These are phyloP conservation scores for Globisporangium radiosum DNA, from an alignment of 352 stramenopile species.

Conservation along the genomic window DNA sequence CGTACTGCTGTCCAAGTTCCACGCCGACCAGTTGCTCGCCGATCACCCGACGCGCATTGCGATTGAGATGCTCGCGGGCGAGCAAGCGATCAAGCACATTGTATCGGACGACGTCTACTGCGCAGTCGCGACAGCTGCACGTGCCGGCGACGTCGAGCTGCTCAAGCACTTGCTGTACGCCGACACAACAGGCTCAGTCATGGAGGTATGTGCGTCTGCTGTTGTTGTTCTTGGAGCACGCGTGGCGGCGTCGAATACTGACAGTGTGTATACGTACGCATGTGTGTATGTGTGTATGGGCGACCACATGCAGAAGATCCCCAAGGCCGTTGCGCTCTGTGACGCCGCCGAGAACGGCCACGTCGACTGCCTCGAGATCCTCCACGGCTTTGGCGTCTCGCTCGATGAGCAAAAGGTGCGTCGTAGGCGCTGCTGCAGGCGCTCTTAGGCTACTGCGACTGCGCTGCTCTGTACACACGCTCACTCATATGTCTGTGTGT, in stretches of 20 bases:
- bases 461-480: background rate
- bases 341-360: constrained; percentile 77
- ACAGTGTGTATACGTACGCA: no score
- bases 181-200: constrained; percentile 49
- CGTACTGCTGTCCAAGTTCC: constrained; percentile 69
- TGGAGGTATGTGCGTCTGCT: constrained; percentile 32
- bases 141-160: constrained; percentile 66
- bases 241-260: no score
- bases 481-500: constrained; percentile 1
- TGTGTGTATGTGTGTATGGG: background rate
- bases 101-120: constrained; percentile 71
- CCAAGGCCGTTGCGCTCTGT: constrained; percentile 71
- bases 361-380: constrained; percentile 77
- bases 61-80: constrained; percentile 65
- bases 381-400: constrained; percentile 74
- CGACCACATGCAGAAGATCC: constrained; percentile 35
- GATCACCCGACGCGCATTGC: constrained; percentile 48
- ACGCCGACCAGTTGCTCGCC: constrained; percentile 60
- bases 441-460: no score
- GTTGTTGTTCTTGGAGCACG: no score
- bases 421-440: no score
- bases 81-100: constrained; percentile 61
- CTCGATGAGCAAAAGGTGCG: constrained; percentile 79
- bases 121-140: constrained; percentile 58
- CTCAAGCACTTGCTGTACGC: constrained; percentile 68